A percentile compares a stretch with the other conserved stretches of the same genome.
These are phyloP conservation scores for Jackrogersella minutella DNA, from an alignment of 495 filamentous ascomycete species.

Conservation along the genomic window DNA sequence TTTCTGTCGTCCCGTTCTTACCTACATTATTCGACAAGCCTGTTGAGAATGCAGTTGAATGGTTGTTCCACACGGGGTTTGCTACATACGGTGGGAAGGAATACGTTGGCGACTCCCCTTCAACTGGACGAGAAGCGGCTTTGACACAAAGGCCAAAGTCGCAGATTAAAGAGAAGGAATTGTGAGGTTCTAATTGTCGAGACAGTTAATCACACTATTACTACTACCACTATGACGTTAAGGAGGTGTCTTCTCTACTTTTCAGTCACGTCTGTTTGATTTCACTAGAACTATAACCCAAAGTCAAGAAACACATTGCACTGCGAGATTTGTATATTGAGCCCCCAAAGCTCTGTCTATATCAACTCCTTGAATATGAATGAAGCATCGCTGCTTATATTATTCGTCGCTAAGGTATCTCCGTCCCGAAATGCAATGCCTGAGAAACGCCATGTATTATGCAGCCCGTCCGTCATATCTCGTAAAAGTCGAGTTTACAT, in stretches of 20 bases:
- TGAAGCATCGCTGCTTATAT: background rate
- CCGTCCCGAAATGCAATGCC: constrained; percentile 23
- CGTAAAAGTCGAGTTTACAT: constrained; percentile 38
- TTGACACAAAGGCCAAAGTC: constrained; percentile 58
- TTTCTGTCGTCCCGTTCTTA: constrained; percentile 86
- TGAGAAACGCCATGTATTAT: constrained; percentile 38
- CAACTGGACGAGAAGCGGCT: constrained; percentile 64
- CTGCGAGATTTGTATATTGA: constrained; percentile 8
- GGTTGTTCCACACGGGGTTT: constrained; percentile 83
- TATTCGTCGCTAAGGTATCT: constrained; percentile 22
- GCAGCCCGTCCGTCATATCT: constrained; percentile 24
- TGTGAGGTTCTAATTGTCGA: constrained; percentile 39
- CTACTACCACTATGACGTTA: background rate
- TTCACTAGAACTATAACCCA: background rate
- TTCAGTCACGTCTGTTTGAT: background rate
- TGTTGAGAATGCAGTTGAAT: constrained; percentile 89
- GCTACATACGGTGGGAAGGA: constrained; percentile 70
- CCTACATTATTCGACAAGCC: constrained; percentile 93
- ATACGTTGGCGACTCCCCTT: constrained; percentile 59
- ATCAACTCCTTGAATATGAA: constrained; percentile 17
- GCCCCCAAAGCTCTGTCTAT: constrained; percentile 4
- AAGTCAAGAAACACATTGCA: background rate
- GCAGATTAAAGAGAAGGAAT: constrained; percentile 59
- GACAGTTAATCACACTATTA: background rate
- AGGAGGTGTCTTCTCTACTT: constrained; percentile 18